phyloP scores from a whole-genome alignment of 768 basidiomycete species.

The Tylopilus subfusipes region DNA sequence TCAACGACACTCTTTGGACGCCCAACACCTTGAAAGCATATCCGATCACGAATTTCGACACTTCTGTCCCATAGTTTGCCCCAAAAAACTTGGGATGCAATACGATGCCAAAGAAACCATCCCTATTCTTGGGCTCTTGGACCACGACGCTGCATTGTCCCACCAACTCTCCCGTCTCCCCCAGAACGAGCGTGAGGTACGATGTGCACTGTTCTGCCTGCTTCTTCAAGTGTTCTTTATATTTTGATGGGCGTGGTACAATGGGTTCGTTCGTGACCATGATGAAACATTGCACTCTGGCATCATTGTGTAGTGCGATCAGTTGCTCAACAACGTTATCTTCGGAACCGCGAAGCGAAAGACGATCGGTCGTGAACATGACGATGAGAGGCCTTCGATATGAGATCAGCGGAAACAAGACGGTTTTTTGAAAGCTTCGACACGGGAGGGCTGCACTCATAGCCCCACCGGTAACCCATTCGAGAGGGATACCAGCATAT shows the following conservation, averaged over 20 bases:
- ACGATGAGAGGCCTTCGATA: background rate
- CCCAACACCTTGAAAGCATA: slow-evolving; percentile 23
- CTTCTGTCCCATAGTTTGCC: slow-evolving; percentile 24
- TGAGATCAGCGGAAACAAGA: too few species aligned
- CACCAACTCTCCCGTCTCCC: slow-evolving; percentile 19
- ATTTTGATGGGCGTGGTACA: slow-evolving; percentile 13
- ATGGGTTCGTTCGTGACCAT: slow-evolving; percentile 15
- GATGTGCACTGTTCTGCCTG: slow-evolving; percentile 12
- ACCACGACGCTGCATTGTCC: slow-evolving; percentile 11
- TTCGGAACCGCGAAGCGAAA: slow-evolving; percentile 20
- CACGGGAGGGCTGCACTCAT: too few species aligned
- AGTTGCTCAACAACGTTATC: slow-evolving; percentile 2
- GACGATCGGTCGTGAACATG: slow-evolving; percentile 22
- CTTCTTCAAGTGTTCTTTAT: slow-evolving; percentile 16
- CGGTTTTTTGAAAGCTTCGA: too few species aligned
- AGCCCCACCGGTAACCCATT: too few species aligned
- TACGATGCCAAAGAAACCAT: slow-evolving; percentile 24
- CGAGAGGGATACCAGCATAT: too few species aligned
- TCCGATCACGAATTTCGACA: slow-evolving; percentile 14
- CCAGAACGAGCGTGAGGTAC: slow-evolving; percentile 20
- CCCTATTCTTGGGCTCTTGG: slow-evolving; percentile 14
- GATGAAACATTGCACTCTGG: slow-evolving; percentile 16
- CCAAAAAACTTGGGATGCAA: slow-evolving; percentile 25
- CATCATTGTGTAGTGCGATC: slow-evolving; percentile 22
- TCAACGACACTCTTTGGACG: slow-evolving; percentile 28